Evolutionary conservation across 768 basidiomycete genomes (phyloP).

Genomic region (Leucogyrophana mollusca): DNA sequence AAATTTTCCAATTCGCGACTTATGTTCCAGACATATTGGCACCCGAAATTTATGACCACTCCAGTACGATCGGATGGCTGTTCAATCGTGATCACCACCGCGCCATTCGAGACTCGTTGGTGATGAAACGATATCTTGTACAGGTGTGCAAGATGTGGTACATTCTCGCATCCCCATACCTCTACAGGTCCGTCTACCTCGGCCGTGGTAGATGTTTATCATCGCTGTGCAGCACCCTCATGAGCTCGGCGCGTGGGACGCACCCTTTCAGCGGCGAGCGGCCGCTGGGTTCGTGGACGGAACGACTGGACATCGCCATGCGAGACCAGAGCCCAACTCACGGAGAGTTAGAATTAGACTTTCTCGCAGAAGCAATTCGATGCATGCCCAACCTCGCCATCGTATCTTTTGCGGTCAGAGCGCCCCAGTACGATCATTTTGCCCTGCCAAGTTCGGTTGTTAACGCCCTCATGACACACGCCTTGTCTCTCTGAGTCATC

Average conservation of each 20-base stretch:
- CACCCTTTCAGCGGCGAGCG: slow-evolving; percentile 7
- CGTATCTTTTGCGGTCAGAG: slow-evolving; percentile 13
- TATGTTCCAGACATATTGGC: slow-evolving; percentile 16
- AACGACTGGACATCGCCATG: slow-evolving; percentile 23
- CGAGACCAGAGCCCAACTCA: slow-evolving; percentile 10
- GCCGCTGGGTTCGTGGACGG: slow-evolving; percentile 20
- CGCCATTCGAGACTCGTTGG: slow-evolving; percentile 15
- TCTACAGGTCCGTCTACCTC: slow-evolving; percentile 23
- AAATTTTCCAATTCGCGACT: slow-evolving; percentile 20
- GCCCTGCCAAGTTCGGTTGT: slow-evolving; percentile 8
- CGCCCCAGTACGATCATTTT: neutral
- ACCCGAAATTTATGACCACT: slow-evolving; percentile 22
- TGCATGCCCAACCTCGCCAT: slow-evolving; percentile 18
- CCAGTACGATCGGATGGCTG: slow-evolving; percentile 7
- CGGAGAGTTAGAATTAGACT: slow-evolving; percentile 2
- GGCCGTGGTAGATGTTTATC: slow-evolving; percentile 14
- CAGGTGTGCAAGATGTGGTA: slow-evolving; percentile 29
- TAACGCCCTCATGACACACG: slow-evolving; percentile 12
- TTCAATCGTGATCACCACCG: slow-evolving; percentile 4
- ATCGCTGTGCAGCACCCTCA: slow-evolving; percentile 16
- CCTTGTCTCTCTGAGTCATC: slow-evolving; percentile 17
- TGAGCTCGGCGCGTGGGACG: slow-evolving; percentile 8
- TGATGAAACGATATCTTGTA: slow-evolving; percentile 26
- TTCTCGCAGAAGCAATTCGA: slow-evolving; percentile 11
- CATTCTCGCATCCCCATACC: slow-evolving; percentile 19